Base-by-base conservation (phyloP, 805 yeast species). In the Candida chauliodis region DNA sequence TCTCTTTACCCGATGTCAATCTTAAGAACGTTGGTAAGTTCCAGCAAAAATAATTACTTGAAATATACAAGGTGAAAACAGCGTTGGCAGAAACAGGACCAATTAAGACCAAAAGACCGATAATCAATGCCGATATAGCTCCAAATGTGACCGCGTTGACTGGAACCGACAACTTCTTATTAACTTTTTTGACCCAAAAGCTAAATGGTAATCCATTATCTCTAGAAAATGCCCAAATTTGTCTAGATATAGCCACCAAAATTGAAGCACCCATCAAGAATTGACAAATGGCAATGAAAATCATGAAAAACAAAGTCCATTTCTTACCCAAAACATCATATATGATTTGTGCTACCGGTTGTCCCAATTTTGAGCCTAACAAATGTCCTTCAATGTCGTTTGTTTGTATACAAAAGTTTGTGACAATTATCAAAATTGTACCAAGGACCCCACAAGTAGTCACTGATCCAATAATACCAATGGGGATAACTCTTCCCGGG, bases 41-140 rank as follows among this genome's bases (percentile, higher is more conserved):
- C 82, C 84, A 51, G 2, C 84, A 76, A 22, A 79, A 58, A 46
- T 75, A 72, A 53, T 78, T 76, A 42, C 83, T 79, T 8, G 80
- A 73, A 44, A 78, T 73, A 79, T 73, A 23, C 75, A 71, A 46
- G 9, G 73, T 61, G 46, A 71, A 71, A 32, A 71, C 46, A 3
- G 76, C 76, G 36, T 55, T 61, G 1, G 76, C 61, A 6, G 75
- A 75, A 3, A 66, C 59, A 8, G 61, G 69, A 39, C 71, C 44
- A 38, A 79, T 78, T 37, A 82, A 58, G 42, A 79, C 73, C 43
- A 82, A 61, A 38, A 76, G 66, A 7, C 88, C 88, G 18, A 33
- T 33, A 5, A 62, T 36, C 9, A 68, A 42, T 9, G 71, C 58
- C 11, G 59, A 49, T 15, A 53, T 15, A 17, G 73, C 63, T 8